A percentile compares a stretch with the other conserved stretches of the same genome.
These are phyloP conservation scores for Apiotrichum sp. DNA, from an alignment of 1,284 basidiomycete genomes.

Conservation along the genomic window DNA sequence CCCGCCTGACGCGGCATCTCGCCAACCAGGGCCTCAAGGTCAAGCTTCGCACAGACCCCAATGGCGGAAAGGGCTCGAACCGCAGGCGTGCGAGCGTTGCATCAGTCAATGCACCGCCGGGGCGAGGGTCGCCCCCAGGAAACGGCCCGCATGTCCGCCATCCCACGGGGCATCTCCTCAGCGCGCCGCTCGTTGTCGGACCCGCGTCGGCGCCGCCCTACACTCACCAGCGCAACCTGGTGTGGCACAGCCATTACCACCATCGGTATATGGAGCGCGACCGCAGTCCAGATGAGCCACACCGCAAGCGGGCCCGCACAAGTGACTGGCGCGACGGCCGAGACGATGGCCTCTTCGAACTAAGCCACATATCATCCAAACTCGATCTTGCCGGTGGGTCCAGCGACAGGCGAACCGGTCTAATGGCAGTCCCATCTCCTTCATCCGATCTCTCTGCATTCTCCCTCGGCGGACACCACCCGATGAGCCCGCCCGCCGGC, in stretches of 20 bases:
- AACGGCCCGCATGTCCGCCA: neutral
- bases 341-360: slow-evolving; percentile 14
- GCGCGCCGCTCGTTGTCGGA: neutral
- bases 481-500: neutral
- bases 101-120: neutral
- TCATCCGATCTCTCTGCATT: slow-evolving; percentile 35
- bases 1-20: slow-evolving; percentile 44
- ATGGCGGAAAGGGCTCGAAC: slow-evolving; percentile 25
- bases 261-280: slow-evolving; percentile 1
- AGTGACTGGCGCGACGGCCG: slow-evolving; percentile 5
- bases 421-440: slow-evolving; percentile 12
- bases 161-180: neutral
- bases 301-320: slow-evolving; percentile 1
- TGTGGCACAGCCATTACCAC: neutral
- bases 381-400: slow-evolving; percentile 13
- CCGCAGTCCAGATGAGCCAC: slow-evolving; percentile 6
- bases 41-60: slow-evolving; percentile 44
- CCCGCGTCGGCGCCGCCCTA: slow-evolving; percentile 1
- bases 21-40: slow-evolving; percentile 48
- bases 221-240: neutral
- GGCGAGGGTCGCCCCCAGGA: neutral
- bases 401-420: neutral
- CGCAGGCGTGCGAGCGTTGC: slow-evolving; percentile 7
- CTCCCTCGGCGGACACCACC: slow-evolving; percentile 20
- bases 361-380: slow-evolving; percentile 8